Evolutionary conservation across 176 grass and related monocot species (phyloP).

Genomic region (Zizania latifolia): DNA sequence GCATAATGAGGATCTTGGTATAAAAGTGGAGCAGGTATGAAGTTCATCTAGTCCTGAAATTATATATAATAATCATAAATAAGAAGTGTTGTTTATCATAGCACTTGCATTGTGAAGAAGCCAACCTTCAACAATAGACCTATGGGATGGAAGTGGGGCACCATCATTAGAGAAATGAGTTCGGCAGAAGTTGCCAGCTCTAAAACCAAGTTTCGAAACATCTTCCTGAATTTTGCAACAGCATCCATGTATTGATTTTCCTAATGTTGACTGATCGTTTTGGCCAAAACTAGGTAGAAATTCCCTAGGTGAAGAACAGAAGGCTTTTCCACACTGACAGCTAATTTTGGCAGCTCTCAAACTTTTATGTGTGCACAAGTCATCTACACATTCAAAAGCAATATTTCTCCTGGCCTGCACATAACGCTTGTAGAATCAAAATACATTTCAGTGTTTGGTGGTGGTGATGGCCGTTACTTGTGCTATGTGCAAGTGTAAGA

Average conservation of each 20-base stretch:
- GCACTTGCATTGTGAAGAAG: constrained; percentile 7
- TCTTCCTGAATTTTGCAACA: constrained; percentile 45
- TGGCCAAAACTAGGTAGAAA: constrained; percentile 36
- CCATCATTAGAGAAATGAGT: constrained; percentile 36
- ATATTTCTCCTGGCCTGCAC: constrained; percentile 37
- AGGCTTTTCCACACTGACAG: constrained; percentile 35
- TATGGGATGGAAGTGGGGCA: constrained; percentile 25
- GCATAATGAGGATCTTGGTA: constrained; percentile 35
- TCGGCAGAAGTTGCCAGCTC: constrained; percentile 42
- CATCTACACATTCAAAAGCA: constrained; percentile 44
- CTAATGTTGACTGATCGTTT: constrained; percentile 40
- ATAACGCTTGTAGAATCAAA: constrained; percentile 36
- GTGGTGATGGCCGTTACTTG: neutral
- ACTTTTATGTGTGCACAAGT: constrained; percentile 46
- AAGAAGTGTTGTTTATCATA: neutral
- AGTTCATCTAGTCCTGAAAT: constrained; percentile 42
- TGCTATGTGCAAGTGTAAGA: constrained; percentile 1
- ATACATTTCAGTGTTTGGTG: neutral
- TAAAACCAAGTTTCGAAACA: constrained; percentile 46
- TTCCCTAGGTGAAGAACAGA: constrained; percentile 50
- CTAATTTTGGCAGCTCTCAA: constrained; percentile 36
- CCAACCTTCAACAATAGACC: constrained; percentile 39
- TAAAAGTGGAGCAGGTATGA: constrained; percentile 37
- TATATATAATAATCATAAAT: constrained; percentile 6
- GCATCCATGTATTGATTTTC: constrained; percentile 42